A percentile compares a stretch with the other conserved stretches of the same genome.
Conservation (phyloP, 2,329 filamentous ascomycete species). For the Cercospora berteroae region DNA sequence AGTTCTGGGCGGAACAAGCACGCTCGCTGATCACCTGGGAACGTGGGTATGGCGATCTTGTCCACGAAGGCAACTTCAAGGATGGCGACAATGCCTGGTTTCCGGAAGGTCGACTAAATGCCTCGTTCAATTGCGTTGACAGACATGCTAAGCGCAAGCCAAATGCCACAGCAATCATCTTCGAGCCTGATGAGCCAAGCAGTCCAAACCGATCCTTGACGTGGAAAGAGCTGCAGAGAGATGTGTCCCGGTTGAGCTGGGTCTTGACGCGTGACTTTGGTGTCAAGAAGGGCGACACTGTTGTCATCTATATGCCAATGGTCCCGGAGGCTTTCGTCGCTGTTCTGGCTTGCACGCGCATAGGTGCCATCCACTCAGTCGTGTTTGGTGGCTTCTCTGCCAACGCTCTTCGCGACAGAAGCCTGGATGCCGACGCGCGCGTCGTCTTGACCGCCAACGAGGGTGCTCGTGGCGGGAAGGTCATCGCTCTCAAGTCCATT, state of each 20-base stretch:
- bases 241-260: background rate
- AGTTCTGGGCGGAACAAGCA: conserved; percentile 82
- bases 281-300: background rate
- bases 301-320: conserved; percentile 66
- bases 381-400: conserved; percentile 95
- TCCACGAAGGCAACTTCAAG: conserved; percentile 73
- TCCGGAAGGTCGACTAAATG: background rate
- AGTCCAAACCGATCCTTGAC: background rate
- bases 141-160: conserved; percentile 31
- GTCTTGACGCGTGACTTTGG: background rate
- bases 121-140: background rate
- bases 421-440: conserved; percentile 80
- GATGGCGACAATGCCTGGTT: conserved; percentile 58
- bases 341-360: conserved; percentile 82
- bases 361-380: conserved; percentile 92
- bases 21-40: conserved; percentile 86
- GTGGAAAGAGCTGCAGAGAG: background rate
- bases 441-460: conserved; percentile 94
- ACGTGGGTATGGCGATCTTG: conserved; percentile 88
- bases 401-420: conserved; percentile 88
- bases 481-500: conserved; percentile 54
- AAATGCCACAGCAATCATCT: background rate
- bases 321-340: conserved; percentile 90
- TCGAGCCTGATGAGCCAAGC: background rate
- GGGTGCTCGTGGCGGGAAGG: conserved; percentile 91